Evolutionary conservation across 805 yeast genomes (phyloP), one percentile per base, ranked within the genome.

Genomic region (Nakazawaea peltata): DNA sequence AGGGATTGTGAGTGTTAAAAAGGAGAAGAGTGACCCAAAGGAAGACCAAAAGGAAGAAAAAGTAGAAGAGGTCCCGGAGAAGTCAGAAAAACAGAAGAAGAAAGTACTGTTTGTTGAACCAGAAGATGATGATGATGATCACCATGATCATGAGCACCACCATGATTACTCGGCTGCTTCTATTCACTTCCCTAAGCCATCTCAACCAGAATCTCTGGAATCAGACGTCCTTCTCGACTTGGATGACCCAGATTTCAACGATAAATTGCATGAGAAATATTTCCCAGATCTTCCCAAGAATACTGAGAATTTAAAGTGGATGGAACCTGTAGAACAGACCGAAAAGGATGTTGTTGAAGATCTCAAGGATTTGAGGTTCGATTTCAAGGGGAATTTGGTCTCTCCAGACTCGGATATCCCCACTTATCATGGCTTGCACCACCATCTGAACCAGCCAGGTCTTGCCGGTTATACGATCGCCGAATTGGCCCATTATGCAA

Each of bases 231-330:
- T 48, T 31, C 44, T 80, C 23, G 87, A 83, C 45, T 54, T 84
- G 5, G 64, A 81, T 48, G 95, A 81, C 54, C 92, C 94, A 1
- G 68, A 79, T 9, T 88, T 88, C 53, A 70, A 77, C 44, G 77
- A 77, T 19, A 80, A 86, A 49, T 60, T 92, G 34, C 92, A 87
- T 48, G 81, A 77, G 18, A 83, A 82, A 50, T 90, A 75, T 58
- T 92, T 78, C 58, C 97, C 99, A 1, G 90, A 87, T 44, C 63
- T 92, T 33, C 95, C 96, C 2, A 75, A 66, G 32, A 95, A 92
- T 44, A 71, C 84, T 0, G 77, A 74, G 27, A 81, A 84, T 47
- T 56, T 92, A 38, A 82, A 87, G 40, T 92, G 99, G 99, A 88
- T 88, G 95, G 71, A 79, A 39, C 77, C 83, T 2, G 71, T 79